Conservation (phyloP, 2,329 filamentous ascomycete genomes). For the Calcarisporium arbuscula region DNA sequence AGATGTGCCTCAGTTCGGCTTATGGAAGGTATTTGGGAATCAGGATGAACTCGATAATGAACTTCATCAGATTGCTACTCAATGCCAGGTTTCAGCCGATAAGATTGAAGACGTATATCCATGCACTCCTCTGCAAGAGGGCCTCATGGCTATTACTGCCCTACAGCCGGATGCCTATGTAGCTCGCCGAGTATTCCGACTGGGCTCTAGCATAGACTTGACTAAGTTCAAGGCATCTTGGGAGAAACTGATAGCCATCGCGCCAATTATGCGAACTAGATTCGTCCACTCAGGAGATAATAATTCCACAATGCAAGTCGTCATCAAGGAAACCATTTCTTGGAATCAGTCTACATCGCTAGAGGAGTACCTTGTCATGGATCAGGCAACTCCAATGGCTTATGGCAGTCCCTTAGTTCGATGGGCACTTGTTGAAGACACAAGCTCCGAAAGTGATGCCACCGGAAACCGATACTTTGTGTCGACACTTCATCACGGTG, state of each 20-base stretch:
- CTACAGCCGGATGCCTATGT: slow-evolving; percentile 8
- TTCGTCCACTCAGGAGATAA: too few relatives aligned
- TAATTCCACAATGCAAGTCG: neutral
- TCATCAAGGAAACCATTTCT: neutral
- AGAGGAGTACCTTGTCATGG: neutral
- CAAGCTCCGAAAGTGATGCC: too few relatives aligned
- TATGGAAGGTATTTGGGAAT: neutral
- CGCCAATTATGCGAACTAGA: neutral
- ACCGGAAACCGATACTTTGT: slow-evolving; percentile 1
- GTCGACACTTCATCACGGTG: neutral
- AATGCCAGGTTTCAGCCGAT: slow-evolving; percentile 4
- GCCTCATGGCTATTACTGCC: slow-evolving; percentile 4
- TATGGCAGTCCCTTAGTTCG: slow-evolving; percentile 3
- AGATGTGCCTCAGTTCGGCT: neutral
- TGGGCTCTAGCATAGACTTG: slow-evolving; percentile 4
- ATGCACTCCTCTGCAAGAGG: slow-evolving; percentile 3
- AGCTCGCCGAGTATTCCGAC: slow-evolving; percentile 4
- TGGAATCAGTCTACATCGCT: too few relatives aligned
- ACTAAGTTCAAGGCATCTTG: slow-evolving; percentile 4
- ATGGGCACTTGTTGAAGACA: slow-evolving; percentile 1
- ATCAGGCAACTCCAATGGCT: slow-evolving; percentile 1
- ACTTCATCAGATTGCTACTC: slow-evolving; percentile 5
- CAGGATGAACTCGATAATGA: neutral
- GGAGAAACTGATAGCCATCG: neutral
- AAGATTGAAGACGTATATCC: slow-evolving; percentile 9